Evolutionary conservation across 495 filamentous ascomycete genomes (phyloP), one percentile per base, ranked within the genome.

Genomic region (Durotheca rogersii): DNA sequence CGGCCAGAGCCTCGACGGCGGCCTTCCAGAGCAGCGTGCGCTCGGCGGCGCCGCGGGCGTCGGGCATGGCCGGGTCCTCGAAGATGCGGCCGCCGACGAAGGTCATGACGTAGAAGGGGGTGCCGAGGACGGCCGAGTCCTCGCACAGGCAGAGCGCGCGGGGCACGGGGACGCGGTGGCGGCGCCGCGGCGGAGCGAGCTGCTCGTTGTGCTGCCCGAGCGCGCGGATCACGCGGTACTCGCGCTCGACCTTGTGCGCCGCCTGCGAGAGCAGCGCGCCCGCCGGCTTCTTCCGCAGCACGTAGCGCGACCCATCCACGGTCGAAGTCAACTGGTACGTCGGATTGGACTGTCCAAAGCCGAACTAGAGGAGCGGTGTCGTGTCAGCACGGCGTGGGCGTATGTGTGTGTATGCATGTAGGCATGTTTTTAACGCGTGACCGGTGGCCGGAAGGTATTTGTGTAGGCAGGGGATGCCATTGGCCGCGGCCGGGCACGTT

Each of bases 311-410:
- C 47, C 82, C 82, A 66, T 83, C 74, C 47, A 79, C 70, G 49
- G 9, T 27, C 4, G 81, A 80, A 7, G 81, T 94, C 51, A 96
- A 76, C 47, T 89, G 87, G 73, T 96, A 97, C 6, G 93, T 97
- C 20, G 93, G 93, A 66, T 97, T 98, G 35, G 89, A 95, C 71
- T 97, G 93, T 41, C 93, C 93, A 64, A 92, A 98, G 56, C 90
- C 88, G 64, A 96, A 98, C 86, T 96, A 67, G 7, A 27, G 6
- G 32, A n/a, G 4, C 4, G 23, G 23, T 4, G 23, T n/a, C n/a
- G n/a, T n/a, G n/a, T n/a, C n/a, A 9, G 9, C 4, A 27, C 23
- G 23, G 23, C 4, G 23, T n/a, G 7, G 39, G 10, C 47, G 58
- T 58, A 38, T 58, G 56, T 15, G 10, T 10, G 7, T 21, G 17